Base-by-base conservation (phyloP, 31 red algal species). In the Bonnemaisonia californica region DNA sequence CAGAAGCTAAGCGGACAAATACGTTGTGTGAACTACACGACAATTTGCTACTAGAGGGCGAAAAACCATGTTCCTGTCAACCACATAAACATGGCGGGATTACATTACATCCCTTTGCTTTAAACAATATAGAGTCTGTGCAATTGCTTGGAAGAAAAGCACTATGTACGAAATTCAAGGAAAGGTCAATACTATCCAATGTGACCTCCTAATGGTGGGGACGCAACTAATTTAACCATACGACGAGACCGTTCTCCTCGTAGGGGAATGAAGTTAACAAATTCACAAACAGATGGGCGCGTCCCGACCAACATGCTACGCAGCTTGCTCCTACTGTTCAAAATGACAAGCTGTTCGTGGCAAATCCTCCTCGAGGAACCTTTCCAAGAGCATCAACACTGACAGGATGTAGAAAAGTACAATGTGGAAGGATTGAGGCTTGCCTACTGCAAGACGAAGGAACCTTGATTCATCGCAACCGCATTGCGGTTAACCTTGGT, bases 321-420 rank as follows among this genome's bases (percentile, higher is more conserved):
- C 80, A 83, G 66, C 36, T 71, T 71, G 80, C 80, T 67, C 67
- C 33, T 62, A 73, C 80, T 83, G 80, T 73, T 83, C 80, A 83
- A 83, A 57, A 83, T 71, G 67, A 78, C 41, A 71, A 70, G 59
- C 59, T 62, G 59, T 5, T 8, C 21, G 21, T 62, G 21, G 23
- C 59, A 23, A 62, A 22, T 29, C 59, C 28, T 62, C 59, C 59
- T 29, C 28, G n/a, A 5, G 21, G 8, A 62, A 8, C 16, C 45
- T 51, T 51, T 51, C 45, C 16, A 16, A 11, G 45, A 11, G 45
- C 45, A 51, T 51, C 45, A 51, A 51, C 45, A 51, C 45, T 16
- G 16, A 51, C 45, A 7, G 45, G 45, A 51, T 51, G 45, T 51
- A 16, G 45, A 51, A 51, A 11, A 51, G 45, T n/a, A n/a, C n/a